A percentile compares a stretch with the other conserved stretches of the same genome.
phyloP scores from a whole-genome alignment of 495 filamentous ascomycete genomes.

The Amphirosellinia nigrospora region DNA sequence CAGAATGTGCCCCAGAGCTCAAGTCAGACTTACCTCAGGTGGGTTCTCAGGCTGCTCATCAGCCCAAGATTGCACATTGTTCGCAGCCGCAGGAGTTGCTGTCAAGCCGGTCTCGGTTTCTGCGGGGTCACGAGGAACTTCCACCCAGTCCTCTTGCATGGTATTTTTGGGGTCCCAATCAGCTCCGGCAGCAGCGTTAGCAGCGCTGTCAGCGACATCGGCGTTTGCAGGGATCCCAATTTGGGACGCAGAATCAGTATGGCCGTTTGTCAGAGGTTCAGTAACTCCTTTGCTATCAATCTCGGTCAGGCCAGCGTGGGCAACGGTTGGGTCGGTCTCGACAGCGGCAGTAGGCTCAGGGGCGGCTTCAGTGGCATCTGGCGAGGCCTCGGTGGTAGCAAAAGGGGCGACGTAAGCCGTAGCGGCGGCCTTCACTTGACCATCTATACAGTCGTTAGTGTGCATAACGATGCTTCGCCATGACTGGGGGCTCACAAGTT shows the following conservation, averaged over 20 bases:
- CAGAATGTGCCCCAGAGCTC: background rate
- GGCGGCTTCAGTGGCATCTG: constrained; percentile 43
- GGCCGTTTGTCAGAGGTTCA: constrained; percentile 57
- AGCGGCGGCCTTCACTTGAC: constrained; percentile 69
- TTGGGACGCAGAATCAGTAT: constrained; percentile 51
- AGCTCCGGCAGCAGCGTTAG: constrained; percentile 70
- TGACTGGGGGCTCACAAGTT: constrained; percentile 67
- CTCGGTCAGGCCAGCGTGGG: constrained; percentile 79
- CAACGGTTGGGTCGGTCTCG: constrained; percentile 75
- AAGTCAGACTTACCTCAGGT: constrained; percentile 43
- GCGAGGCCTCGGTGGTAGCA: constrained; percentile 50
- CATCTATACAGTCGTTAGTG: constrained; percentile 57
- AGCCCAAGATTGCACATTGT: constrained; percentile 68
- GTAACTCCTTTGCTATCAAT: constrained; percentile 49
- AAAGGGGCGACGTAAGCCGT: constrained; percentile 53
- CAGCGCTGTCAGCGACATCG: constrained; percentile 63
- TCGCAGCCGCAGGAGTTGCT: constrained; percentile 62
- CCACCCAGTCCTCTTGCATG: constrained; percentile 73
- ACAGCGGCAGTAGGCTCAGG: constrained; percentile 50
- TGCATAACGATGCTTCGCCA: background rate
- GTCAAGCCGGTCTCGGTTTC: constrained; percentile 74
- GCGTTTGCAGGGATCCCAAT: constrained; percentile 54
- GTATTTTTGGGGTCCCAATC: constrained; percentile 67
- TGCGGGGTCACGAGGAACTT: constrained; percentile 69
- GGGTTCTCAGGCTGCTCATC: constrained; percentile 63